Percentiles rank a stretch among this genome's conserved stretches.
These are phyloP conservation scores for Croton setiger DNA, from an alignment of 441 rosid species.

Conservation along the genomic window DNA sequence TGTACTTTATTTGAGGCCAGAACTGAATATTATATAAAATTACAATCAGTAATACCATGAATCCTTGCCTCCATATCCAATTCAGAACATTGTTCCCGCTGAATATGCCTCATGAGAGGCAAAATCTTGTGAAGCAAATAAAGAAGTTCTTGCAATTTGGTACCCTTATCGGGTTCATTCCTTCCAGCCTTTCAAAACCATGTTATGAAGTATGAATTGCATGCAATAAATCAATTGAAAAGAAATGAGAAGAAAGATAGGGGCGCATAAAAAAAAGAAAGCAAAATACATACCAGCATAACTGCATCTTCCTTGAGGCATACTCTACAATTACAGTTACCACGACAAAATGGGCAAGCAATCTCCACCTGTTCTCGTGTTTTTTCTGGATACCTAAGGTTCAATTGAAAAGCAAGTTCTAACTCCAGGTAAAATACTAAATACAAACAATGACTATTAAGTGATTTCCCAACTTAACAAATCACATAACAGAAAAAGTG, in stretches of 20 bases:
- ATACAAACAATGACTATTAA: background rate
- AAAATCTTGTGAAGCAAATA: conserved; percentile 39
- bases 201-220: conserved; percentile 12
- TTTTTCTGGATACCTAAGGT: conserved; percentile 48
- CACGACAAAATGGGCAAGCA: conserved; percentile 49
- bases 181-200: conserved; percentile 32
- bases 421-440: background rate
- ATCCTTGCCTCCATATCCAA: conserved; percentile 36
- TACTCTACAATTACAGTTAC: conserved; percentile 56
- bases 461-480: background rate
- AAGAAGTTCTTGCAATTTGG: conserved; percentile 38
- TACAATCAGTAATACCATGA: conserved; percentile 30
- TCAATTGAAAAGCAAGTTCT: conserved; percentile 15
- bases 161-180: conserved; percentile 27
- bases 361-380: conserved; percentile 39
- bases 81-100: conserved; percentile 46
- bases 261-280: conserved; percentile 5
- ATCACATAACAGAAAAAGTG: background rate
- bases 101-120: conserved; percentile 47
- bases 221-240: background rate
- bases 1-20: background rate
- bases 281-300: conserved; percentile 27
- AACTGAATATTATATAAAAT: conserved; percentile 2
- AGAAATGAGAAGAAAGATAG: background rate
- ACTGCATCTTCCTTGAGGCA: conserved; percentile 29